Evolutionary conservation across 2,329 filamentous ascomycete species (phyloP).

Genomic region (Colletotrichum zoysiae): DNA sequence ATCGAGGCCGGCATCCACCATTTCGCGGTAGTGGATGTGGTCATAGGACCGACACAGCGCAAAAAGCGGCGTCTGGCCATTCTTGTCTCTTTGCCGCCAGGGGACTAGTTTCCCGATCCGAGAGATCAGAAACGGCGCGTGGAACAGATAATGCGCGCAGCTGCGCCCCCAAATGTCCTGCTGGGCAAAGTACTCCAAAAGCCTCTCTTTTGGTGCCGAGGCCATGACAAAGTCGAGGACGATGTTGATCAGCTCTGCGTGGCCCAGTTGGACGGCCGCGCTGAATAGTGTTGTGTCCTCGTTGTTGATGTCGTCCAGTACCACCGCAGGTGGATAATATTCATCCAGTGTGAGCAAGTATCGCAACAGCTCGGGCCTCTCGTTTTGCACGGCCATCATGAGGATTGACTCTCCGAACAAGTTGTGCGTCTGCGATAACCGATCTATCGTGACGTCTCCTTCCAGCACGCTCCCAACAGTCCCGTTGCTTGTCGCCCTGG

Average conservation of each 20-base stretch:
- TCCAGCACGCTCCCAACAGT: constrained; percentile 81
- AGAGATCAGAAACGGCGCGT: constrained; percentile 83
- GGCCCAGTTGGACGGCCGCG: constrained; percentile 88
- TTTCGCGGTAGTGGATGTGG: constrained; percentile 84
- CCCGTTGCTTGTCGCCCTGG: constrained; percentile 81
- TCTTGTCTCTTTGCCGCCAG: constrained; percentile 93
- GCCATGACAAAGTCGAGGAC: constrained; percentile 79
- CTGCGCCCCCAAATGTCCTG: constrained; percentile 91
- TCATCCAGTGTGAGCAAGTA: constrained; percentile 84
- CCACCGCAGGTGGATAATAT: constrained; percentile 77
- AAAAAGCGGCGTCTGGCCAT: constrained; percentile 97
- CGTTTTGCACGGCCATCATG: constrained; percentile 86
- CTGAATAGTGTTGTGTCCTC: constrained; percentile 91
- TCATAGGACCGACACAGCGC: constrained; percentile 96
- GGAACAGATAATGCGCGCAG: constrained; percentile 95
- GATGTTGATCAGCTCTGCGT: constrained; percentile 79
- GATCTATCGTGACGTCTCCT: constrained; percentile 87
- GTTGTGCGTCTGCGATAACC: constrained; percentile 78
- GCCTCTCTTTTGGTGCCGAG: constrained; percentile 64
- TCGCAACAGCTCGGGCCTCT: constrained; percentile 76
- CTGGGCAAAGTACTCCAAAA: constrained; percentile 77
- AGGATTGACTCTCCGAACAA: constrained; percentile 83
- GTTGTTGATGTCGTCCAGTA: constrained; percentile 88
- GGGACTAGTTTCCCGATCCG: constrained; percentile 83
- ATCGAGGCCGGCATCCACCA: constrained; percentile 86